These are phyloP conservation scores for Pyrenophora seminiperda DNA, from an alignment of 2,329 filamentous ascomycete genomes.

Conservation along the genomic window DNA sequence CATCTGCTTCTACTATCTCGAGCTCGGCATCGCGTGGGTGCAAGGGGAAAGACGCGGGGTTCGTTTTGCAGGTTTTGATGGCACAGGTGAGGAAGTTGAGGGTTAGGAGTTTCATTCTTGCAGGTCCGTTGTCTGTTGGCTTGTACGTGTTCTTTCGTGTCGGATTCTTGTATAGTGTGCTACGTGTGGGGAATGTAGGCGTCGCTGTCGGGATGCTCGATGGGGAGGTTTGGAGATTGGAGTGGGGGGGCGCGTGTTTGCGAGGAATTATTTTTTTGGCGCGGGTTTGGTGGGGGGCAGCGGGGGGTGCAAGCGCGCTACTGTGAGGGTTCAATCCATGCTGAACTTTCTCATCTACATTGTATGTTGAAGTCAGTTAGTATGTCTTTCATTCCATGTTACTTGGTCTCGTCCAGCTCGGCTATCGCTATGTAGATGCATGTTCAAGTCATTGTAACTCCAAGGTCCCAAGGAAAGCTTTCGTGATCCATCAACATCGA, in stretches of 20 bases:
- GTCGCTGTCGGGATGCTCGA: neutral
- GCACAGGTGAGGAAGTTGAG: constrained; percentile 97
- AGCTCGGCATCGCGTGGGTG: constrained; percentile 93
- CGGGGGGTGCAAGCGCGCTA: constrained; percentile 11
- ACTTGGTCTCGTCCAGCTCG: too few species aligned
- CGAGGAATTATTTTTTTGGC: constrained; percentile 9
- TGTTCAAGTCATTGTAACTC: too few species aligned
- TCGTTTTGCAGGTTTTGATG: constrained; percentile 89
- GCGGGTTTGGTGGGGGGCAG: constrained; percentile 13
- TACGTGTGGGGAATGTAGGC: neutral
- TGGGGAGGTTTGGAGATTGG: neutral
- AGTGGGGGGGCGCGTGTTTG: neutral
- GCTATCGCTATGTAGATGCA: too few species aligned
- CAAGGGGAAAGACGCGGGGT: constrained; percentile 79
- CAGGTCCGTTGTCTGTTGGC: neutral
- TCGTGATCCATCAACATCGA: too few species aligned
- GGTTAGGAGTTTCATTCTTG: constrained; percentile 86
- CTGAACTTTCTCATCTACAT: constrained; percentile 23
- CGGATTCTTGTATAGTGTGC: neutral
- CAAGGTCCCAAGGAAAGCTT: too few species aligned
- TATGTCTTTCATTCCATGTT: neutral
- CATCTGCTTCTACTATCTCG: constrained; percentile 78
- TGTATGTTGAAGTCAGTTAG: neutral
- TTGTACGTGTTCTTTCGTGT: neutral
- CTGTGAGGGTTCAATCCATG: constrained; percentile 23